Evolutionary conservation across 2,329 filamentous ascomycete species (phyloP).

Genomic region (Westerdykella ornata): DNA sequence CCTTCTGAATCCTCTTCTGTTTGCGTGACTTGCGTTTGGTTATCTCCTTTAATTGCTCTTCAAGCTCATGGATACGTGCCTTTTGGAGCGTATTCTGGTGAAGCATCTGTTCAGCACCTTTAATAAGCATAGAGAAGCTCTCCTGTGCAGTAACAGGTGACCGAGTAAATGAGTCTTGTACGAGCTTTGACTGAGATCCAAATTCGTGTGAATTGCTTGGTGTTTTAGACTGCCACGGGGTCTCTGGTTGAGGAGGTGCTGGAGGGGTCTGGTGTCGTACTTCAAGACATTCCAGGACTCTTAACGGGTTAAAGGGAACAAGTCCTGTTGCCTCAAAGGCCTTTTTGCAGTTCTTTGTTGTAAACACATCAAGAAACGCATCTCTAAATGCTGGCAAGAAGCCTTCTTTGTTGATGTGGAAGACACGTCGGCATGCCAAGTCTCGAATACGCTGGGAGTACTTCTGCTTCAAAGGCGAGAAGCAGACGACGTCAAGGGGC

Average conservation of each 20-base stretch:
- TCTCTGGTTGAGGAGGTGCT: not conserved
- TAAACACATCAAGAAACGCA: conserved; percentile 10
- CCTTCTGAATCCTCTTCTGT: too few relatives aligned
- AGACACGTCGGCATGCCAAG: conserved; percentile 5
- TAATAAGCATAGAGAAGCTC: conserved; percentile 6
- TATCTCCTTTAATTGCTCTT: not conserved
- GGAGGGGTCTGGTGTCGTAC: not conserved
- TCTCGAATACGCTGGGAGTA: conserved; percentile 5
- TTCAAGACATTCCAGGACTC: conserved; percentile 1
- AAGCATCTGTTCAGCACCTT: conserved; percentile 7
- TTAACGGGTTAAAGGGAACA: conserved; percentile 3
- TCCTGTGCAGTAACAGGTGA: not conserved
- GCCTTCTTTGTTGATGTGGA: too few relatives aligned
- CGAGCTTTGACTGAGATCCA: conserved; percentile 7
- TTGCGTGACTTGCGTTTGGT: too few relatives aligned
- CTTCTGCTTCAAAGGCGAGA: conserved; percentile 13
- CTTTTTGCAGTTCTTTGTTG: conserved; percentile 4
- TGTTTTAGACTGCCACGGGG: conserved; percentile 3
- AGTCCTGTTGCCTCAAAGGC: too few relatives aligned
- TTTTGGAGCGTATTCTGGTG: conserved; percentile 3
- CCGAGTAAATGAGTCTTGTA: conserved; percentile 2
- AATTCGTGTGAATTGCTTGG: conserved; percentile 10
- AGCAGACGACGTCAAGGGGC: too few relatives aligned
- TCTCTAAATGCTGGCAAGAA: conserved; percentile 8
- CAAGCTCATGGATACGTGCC: conserved; percentile 4